Base-by-base conservation (phyloP, 331 rosid species). In the Quercus tomentella region DNA sequence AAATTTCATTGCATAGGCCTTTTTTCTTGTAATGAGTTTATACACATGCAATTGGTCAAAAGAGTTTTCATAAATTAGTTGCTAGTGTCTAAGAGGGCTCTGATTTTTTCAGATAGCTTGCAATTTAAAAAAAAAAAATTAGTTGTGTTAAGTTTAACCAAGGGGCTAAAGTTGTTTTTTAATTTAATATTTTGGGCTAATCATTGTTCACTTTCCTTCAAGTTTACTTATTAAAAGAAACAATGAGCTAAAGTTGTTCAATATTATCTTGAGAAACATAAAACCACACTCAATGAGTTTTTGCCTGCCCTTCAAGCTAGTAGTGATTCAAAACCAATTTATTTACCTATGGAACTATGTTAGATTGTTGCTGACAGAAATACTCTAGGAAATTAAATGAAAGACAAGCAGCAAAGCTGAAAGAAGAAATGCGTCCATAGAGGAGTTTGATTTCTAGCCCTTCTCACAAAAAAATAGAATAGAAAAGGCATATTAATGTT, bases 331-430 rank as follows among this genome's bases (percentile, higher is more conserved):
- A 86, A 61, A 4, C 90, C 92, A 2, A 16, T n/a, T 23, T 87
- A 77, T 65, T 76, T 89, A 31, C 92, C 92, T 0, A 87, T 89
- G 86, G 92, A 89, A 87, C 90, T 86, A 0, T 84, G 86, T 35
- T 14, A 18, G 10, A 89, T 89, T 82, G 88, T 76, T 33, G 28
- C 16, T 8, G 90, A 10, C 92, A 89, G 61, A 77, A 90, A 7
- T 89, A 89, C 67, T 25, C 86, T 0, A 89, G 69, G n/a, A 83
- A 63, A 31, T 76, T 89, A 4, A 83, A 81, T 81, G 88, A 87
- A 9, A 80, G 20, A 0, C 90, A 89, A 65, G 89, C 81, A 3
- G 78, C 83, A 6, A 77, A 72, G 28, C 17, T 84, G 1, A 72
- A 87, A 43, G 74, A 56, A 49, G 92, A 86, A 35, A 80, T 85